A percentile compares a stretch with the other conserved stretches of the same genome.
Evolutionary conservation across 2,329 filamentous ascomycete genomes (phyloP).

Genomic region (Talaromyces sp.): DNA sequence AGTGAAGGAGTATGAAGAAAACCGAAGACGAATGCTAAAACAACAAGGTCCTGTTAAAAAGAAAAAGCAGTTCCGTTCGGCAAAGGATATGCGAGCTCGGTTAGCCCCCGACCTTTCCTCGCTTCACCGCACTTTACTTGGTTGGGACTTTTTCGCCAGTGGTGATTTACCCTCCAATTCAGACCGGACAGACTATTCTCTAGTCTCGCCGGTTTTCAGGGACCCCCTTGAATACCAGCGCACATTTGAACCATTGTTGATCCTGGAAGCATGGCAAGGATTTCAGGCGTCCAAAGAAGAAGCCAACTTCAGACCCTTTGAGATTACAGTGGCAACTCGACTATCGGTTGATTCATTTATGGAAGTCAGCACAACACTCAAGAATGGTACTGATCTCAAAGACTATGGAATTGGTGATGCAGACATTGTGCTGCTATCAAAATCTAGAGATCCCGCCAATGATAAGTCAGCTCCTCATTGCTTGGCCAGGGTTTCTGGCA

Average conservation of each 20-base stretch:
- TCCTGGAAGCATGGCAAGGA: constrained; percentile 92
- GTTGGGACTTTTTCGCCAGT: constrained; percentile 91
- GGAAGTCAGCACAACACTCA: constrained; percentile 82
- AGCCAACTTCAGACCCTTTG: constrained; percentile 71
- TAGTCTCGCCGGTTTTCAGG: constrained; percentile 72
- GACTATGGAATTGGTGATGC: constrained; percentile 73
- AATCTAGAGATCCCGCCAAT: constrained; percentile 63
- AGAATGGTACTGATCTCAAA: constrained; percentile 58
- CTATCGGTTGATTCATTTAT: constrained; percentile 89
- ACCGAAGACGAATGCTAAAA: constrained; percentile 46
- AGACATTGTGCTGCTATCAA: constrained; percentile 83
- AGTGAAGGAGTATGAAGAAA: constrained; percentile 43
- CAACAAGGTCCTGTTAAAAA: constrained; percentile 76
- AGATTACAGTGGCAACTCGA: constrained; percentile 80
- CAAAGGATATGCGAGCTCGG: constrained; percentile 90
- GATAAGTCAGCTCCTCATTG: constrained; percentile 68
- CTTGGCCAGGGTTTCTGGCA: constrained; percentile 75
- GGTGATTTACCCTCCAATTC: constrained; percentile 77
- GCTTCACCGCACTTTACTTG: constrained; percentile 78
- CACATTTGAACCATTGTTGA: constrained; percentile 84
- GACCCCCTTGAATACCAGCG: constrained; percentile 75
- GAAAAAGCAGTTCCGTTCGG: constrained; percentile 69
- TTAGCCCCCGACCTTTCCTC: constrained; percentile 82
- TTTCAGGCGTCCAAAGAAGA: constrained; percentile 90
- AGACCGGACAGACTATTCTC: constrained; percentile 64